Base-by-base conservation (phyloP, 2,329 filamentous ascomycete genomes). In the Monilinia laxa region DNA sequence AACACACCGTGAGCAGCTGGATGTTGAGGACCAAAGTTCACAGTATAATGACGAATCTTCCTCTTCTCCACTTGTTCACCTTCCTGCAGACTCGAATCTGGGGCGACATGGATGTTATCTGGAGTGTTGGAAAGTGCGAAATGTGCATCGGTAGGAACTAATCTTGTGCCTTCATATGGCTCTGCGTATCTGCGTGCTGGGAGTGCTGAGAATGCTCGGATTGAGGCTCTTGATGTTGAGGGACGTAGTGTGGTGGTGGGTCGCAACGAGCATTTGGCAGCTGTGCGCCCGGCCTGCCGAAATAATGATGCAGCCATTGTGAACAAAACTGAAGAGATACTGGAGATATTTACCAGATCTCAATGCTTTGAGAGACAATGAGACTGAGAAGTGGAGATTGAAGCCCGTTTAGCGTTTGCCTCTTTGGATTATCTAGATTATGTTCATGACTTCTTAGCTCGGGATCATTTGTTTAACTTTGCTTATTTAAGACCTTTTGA, bases 1-100 rank as follows among this genome's bases (percentile, higher is more conserved):
- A 99, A 82, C 87, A 99, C 95, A 77, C 95, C 95, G 86, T 99
- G 95, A 75, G 95, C 96, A 72, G 95, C 95, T 51, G 95, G 95
- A 84, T 99, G 95, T 85, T 99, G 95, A 71, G 95, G 95, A 66
- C 95, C 95, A 76, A 99, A 99, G 85, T 99, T 99, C 83, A 99
- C 94, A 9, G 95, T 99, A 83, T 99, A 99, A 82, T 99, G 95
- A 73, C 95, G 89, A 78, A 99, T 90, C 85, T 97, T 98, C 80
- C 94, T 90, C 80, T 81, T 80, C 73, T 84, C 80, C 71, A 80
- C 77, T 69, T 79, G 78, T 66, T 79, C 75, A 63, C 77, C 73
- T 71, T 82, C 81, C 64, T 52, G 45, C 25, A 79, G 74, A 73
- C 79, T 76, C 72, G 80, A 72, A 53, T 82, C 73, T 73, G 73